Evolutionary conservation across 345 rosid genomes (phyloP), one percentile per base, ranked within the genome.

Genomic region (Pseudoturritis turrita): DNA sequence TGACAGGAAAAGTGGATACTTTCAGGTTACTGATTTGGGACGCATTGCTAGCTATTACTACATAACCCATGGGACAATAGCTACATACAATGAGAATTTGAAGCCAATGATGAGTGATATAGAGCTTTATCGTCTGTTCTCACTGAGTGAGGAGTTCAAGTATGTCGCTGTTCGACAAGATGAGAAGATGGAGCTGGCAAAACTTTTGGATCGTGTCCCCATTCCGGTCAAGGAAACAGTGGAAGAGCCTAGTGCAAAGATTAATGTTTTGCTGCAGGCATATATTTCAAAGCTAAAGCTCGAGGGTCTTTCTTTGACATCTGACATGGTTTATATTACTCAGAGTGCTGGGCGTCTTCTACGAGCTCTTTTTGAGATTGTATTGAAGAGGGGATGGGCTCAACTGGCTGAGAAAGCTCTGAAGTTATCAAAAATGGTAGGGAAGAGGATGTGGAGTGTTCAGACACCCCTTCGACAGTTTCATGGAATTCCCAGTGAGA

Each of bases 101-200:
- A 90, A 89, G 85, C 94, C 94, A 49, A 90, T 88, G n/a, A 93
- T 90, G 96, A 87, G 89, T 23, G 87, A 86, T 66, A 84, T 87
- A 57, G 96, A 93, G 55, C 90, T 93, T 19, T 93, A 81, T 52
- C 84, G 86, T 60, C 77, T 93, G 52, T 87, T 93, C 60, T 93
- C 94, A 10, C 86, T 87, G 5, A 93, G 96, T 75, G 98, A 93
- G 77, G 97, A 90, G 78, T 93, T 93, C 77, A 93, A 85, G 65
- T 87, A 89, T 77, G 96, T 89, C 10, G 85, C 92, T 14, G 92
- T 93, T 75, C 84, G 98, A 62, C 92, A 85, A 77, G 94, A 90
- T 80, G 97, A 93, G 92, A 90, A 90, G 86, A 86, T 87, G 94
- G 98, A 93, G 72, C 84, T 90, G 73, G 87, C 97, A 0, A 89